Base-by-base conservation (phyloP, 306 rosid species). In the Datisca glomerata region DNA sequence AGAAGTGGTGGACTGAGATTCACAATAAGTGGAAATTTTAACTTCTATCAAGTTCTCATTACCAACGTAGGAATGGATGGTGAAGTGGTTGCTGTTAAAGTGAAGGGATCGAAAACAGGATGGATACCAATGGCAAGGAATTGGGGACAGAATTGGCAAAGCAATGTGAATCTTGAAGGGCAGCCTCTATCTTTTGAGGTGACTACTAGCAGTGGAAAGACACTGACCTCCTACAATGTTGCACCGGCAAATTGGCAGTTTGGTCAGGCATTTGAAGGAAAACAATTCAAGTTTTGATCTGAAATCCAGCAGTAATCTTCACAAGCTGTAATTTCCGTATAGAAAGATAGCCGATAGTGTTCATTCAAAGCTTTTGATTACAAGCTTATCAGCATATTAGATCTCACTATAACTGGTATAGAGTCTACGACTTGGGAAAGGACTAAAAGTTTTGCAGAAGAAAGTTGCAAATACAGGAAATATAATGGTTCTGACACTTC, bases 121-220 rank as follows among this genome's bases (percentile, higher is more conserved):
- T 91, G 98, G 98, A 80, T 84, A 41, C 86, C 94, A 0, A 65
- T 91, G 96, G 77, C 85, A 21, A 74, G 96, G 57, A 85, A 85
- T 14, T 77, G 96, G 96, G 96, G 96, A 10, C 86, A 76, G 56
- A 68, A 67, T 31, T 31, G 36, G 36, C 36, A 31, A 31, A 31
- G 36, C 36, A 31, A 31, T 31, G 36, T 31, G 4, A 31, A 31
- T 65, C 83, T 91, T 34, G 73, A 68, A 57, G 56, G 68, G 19
- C 96, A 91, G 59, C 98, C 96, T 51, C 55, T 91, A 53, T 84
- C 98, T 15, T 91, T 91, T 25, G 98, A 91, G 74, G 93, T 91
- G 18, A 80, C 92, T 6, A 43, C 61, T 22, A 78, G 76, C 47
- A 57, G 54, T 27, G 80, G 93, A 43, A 80, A 59, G 71, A 80